Evolutionary conservation across 2,329 filamentous ascomycete genomes (phyloP), one percentile per base, ranked within the genome.

Genomic region (Microdochium nivale): DNA sequence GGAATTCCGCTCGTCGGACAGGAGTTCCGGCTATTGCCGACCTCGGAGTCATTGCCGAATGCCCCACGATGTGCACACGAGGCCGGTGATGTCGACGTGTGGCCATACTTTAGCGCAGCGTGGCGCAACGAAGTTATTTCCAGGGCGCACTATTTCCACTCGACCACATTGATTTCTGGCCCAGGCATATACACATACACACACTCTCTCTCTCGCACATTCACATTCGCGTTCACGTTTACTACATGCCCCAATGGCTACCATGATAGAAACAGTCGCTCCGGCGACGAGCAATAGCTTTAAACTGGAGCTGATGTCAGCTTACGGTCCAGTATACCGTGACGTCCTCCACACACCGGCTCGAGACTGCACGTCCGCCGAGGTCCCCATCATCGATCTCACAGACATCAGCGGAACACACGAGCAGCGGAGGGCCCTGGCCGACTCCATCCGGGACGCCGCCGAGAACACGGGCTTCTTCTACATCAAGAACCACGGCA

Each of bases 381-480:
- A 77, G 52, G 75, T 77, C 11, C 74, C 74, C 0, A 58, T 77
- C 27, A 72, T 77, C 48, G 73, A 76, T 49, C 59, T 78, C 5
- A 57, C 65, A 1, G 54, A 57, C 2, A 65, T 70, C 5, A 61
- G 68, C 24, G 66, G 71, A 24, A 57, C 62, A 2, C 47, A 68
- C 0, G 58, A 64, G 10, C 65, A 66, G 3, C 66, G 71, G 0
- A 65, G 67, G 25, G 56, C 55, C 1, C 59, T 76, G 1, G 73
- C 74, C 0, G 51, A 56, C 2, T 56, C 65, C 25, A 67, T 77
- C 7, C 58, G 69, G 7, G 63, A 69, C 55, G 73, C 67, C 40
- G 69, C 60, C 23, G 65, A 57, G 53, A 64, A 67, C 21, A 69
- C 71, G 37, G 71, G 73, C 3, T 76, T 75, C 58, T 75, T 77